Percentiles rank a stretch among this genome's conserved stretches.
phyloP scores from a whole-genome alignment of 371 early-diverging fungal genomes.

The Massospora cicadina region DNA sequence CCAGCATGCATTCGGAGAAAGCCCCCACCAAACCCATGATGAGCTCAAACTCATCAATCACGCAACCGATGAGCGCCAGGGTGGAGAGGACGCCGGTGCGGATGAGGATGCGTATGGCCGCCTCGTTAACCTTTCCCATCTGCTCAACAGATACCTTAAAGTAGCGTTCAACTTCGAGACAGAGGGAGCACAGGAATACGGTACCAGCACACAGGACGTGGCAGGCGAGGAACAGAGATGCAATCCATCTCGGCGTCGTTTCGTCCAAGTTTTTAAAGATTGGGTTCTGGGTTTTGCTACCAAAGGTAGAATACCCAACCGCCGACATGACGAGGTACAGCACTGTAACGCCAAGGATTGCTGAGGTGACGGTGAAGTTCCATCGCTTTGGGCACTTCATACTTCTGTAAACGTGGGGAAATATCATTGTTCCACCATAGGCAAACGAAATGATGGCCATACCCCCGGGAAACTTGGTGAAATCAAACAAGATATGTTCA shows the following conservation, averaged over 20 bases:
- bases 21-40: constrained; percentile 71
- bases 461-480: constrained; percentile 13
- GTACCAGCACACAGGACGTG: constrained; percentile 70
- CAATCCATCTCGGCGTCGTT: constrained; percentile 35
- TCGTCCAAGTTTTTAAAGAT: constrained; percentile 51
- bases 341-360: constrained; percentile 44
- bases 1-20: constrained; percentile 49
- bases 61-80: constrained; percentile 32
- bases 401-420: constrained; percentile 68
- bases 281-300: constrained; percentile 41
- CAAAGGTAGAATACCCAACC: constrained; percentile 69
- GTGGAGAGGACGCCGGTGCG: constrained; percentile 41
- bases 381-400: constrained; percentile 62
- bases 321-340: constrained; percentile 60
- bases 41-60: constrained; percentile 58
- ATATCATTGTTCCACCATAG: constrained; percentile 66
- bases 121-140: constrained; percentile 28
- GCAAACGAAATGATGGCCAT: constrained; percentile 50
- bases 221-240: constrained; percentile 54
- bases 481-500: constrained; percentile 26
- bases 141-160: constrained; percentile 38
- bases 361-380: constrained; percentile 42
- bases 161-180: constrained; percentile 52
- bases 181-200: constrained; percentile 61
- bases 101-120: constrained; percentile 24